A percentile compares a stretch with the other conserved stretches of the same genome.
phyloP scores from a whole-genome alignment of 2,329 filamentous ascomycete species.

The Colletotrichum sp. region DNA sequence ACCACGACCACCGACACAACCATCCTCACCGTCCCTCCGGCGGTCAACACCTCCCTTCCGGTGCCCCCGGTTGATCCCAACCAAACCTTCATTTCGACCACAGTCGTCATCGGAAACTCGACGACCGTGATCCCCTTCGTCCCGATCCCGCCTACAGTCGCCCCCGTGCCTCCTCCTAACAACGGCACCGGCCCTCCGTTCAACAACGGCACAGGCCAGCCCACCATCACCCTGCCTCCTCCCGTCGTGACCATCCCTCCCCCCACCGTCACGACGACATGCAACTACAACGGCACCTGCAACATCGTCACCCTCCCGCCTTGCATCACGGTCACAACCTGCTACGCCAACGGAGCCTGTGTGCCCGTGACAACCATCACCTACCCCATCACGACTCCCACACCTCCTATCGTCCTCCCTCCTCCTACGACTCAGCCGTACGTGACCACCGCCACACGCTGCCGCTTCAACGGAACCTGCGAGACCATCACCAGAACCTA shows the following conservation, averaged over 20 bases:
- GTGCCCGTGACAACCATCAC: neutral
- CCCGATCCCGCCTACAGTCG: neutral
- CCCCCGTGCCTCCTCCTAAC: neutral
- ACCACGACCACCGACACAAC: neutral
- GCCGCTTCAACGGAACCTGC: neutral
- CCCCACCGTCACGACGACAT: neutral
- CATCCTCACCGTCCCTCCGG: neutral
- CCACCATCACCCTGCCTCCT: neutral
- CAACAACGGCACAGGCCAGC: neutral
- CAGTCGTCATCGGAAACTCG: neutral
- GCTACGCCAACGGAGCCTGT: neutral
- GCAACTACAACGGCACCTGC: neutral
- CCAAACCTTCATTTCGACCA: neutral
- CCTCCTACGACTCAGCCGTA: neutral
- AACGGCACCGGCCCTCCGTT: neutral
- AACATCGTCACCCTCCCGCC: neutral
- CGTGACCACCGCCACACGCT: neutral
- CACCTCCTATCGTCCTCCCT: neutral
- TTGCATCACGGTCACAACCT: neutral
- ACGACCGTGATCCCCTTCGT: neutral
- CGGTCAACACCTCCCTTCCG: neutral
- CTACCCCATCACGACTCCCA: neutral
- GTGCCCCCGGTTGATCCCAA: neutral
- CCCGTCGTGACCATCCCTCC: neutral
- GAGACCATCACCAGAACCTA: neutral